These are phyloP conservation scores for Nannochloropsis salina DNA, from an alignment of 108 stramenopile species.

Conservation along the genomic window DNA sequence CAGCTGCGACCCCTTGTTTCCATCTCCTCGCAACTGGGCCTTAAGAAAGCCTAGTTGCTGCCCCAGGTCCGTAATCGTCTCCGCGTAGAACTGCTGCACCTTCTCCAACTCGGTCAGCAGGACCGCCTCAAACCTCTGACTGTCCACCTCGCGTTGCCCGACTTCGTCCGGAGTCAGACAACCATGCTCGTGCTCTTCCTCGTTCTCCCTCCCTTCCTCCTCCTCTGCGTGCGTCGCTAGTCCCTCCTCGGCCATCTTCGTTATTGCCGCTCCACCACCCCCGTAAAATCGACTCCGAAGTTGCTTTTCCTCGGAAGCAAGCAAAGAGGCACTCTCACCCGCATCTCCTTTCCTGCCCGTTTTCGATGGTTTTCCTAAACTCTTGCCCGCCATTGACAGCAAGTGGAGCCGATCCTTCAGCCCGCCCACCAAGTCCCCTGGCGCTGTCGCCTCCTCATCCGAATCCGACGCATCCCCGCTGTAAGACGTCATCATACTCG, in stretches of 20 bases:
- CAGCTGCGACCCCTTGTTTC: neutral
- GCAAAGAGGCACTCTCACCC: neutral
- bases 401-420: neutral
- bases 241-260: neutral
- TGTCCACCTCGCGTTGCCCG: neutral
- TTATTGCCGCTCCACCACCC: neutral
- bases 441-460: neutral
- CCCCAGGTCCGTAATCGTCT: neutral
- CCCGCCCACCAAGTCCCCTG: neutral
- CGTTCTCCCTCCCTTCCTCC: neutral
- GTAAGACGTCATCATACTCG: neutral
- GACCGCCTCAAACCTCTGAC: constrained; percentile 9
- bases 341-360: neutral
- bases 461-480: neutral
- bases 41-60: neutral
- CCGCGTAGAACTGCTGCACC: neutral
- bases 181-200: neutral
- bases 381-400: neutral
- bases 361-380: neutral
- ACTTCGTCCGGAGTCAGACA: neutral
- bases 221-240: neutral
- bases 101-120: neutral
- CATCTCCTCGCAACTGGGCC: constrained; percentile 13
- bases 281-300: neutral
- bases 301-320: neutral